These are phyloP conservation scores for Phytophthora kernoviae DNA, from an alignment of 352 stramenopile species.

Conservation along the genomic window DNA sequence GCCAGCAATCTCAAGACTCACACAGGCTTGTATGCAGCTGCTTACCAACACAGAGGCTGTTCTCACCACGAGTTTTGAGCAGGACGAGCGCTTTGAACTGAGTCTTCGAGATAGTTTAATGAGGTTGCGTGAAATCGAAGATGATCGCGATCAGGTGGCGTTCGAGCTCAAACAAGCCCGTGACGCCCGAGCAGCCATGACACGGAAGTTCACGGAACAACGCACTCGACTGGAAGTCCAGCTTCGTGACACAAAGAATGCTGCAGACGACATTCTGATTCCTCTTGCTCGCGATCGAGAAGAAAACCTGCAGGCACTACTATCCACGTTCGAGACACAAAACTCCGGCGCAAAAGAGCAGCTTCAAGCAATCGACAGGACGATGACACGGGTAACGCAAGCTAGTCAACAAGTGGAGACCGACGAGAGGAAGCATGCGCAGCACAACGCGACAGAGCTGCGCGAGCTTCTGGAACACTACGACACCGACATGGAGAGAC, in stretches of 20 bases:
- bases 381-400: conserved; percentile 38
- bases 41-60: conserved; percentile 42
- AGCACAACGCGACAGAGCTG: conserved; percentile 43
- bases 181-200: conserved; percentile 34
- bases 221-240: conserved; percentile 49
- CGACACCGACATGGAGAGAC: conserved; percentile 47
- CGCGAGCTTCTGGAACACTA: conserved; percentile 54
- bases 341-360: conserved; percentile 44
- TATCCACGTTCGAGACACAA: conserved; percentile 45
- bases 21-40: conserved; percentile 45
- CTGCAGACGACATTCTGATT: conserved; percentile 40
- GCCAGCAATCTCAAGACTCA: conserved; percentile 36
- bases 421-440: conserved; percentile 58
- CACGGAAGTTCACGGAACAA: conserved; percentile 34
- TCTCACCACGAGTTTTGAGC: conserved; percentile 56
- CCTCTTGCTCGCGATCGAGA: conserved; percentile 45
- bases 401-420: conserved; percentile 46
- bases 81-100: conserved; percentile 44
- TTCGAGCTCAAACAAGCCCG: conserved; percentile 60
- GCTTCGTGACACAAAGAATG: conserved; percentile 47
- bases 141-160: conserved; percentile 62
- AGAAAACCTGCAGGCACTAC: conserved; percentile 44
- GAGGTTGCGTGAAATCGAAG: conserved; percentile 62
- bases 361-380: conserved; percentile 32
- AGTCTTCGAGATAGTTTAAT: conserved; percentile 52